Percentiles rank a stretch among this genome's conserved stretches.
Conservation (phyloP, 2,329 filamentous ascomycete species). For the Ophiocordyceps camponoti-floridani region DNA sequence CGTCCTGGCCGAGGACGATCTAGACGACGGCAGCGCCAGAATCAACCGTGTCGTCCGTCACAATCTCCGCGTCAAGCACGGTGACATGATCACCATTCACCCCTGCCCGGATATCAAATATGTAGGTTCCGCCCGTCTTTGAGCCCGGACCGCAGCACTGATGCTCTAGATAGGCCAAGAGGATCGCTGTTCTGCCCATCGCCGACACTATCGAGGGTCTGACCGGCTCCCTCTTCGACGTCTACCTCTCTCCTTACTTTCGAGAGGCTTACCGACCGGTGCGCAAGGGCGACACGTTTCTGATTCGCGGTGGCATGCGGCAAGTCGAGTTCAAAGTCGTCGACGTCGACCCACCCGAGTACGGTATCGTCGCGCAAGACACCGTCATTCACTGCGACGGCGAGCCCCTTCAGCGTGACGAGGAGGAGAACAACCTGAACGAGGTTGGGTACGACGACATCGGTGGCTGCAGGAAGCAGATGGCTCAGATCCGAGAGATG, state of each 20-base stretch:
- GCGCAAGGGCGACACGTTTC: conserved; percentile 94
- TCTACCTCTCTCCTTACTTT: conserved; percentile 99
- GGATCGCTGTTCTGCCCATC: conserved; percentile 93
- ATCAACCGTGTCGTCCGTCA: conserved; percentile 98
- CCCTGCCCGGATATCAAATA: conserved; percentile 99
- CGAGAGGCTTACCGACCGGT: conserved; percentile 96
- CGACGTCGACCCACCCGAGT: conserved; percentile 95
- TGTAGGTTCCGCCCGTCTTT: conserved; percentile 36
- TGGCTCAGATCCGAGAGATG: conserved; percentile 98
- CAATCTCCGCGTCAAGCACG: conserved; percentile 96
- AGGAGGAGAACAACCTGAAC: conserved; percentile 98
- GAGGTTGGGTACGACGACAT: conserved; percentile 99
- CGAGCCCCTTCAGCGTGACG: conserved; percentile 71
- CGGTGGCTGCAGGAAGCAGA: conserved; percentile 97
- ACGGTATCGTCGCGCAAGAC: conserved; percentile 95
- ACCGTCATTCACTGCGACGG: conserved; percentile 98
- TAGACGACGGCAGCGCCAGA: conserved; percentile 90
- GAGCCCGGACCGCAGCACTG: background rate
- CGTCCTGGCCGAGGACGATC: conserved; percentile 89
- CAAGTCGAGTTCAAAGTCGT: conserved; percentile 99
- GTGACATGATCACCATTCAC: conserved; percentile 93
- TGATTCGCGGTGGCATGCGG: conserved; percentile 92
- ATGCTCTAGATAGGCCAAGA: conserved; percentile 56
- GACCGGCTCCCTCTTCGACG: conserved; percentile 94
- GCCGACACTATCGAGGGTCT: conserved; percentile 96